Evolutionary conservation across 345 rosid species (phyloP).

Genomic region (Noccaea bulbosa): DNA sequence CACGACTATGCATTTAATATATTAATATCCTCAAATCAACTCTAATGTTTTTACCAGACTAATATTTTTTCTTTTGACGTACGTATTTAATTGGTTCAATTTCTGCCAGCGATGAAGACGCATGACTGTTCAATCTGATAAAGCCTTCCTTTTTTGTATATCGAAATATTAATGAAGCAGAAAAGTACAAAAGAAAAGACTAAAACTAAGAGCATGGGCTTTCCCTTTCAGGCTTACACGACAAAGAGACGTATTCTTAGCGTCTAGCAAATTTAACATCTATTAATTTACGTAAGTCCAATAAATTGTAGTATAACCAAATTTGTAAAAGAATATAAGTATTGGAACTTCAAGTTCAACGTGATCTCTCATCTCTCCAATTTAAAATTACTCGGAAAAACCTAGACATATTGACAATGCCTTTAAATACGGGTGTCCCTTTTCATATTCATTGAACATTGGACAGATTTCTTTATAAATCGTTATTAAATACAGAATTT

Average conservation of each 20-base stretch:
- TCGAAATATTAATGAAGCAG: slow-evolving; percentile 35
- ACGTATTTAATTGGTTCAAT: slow-evolving; percentile 5
- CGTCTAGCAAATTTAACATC: neutral
- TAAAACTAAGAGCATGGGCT: slow-evolving; percentile 26
- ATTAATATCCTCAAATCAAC: neutral
- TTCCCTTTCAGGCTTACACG: slow-evolving; percentile 41
- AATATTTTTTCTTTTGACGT: neutral
- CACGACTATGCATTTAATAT: slow-evolving; percentile 5
- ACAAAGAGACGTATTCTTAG: slow-evolving; percentile 43
- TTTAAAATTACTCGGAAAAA: slow-evolving; percentile 3
- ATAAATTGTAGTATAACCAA: neutral
- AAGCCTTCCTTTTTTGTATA: slow-evolving; percentile 23
- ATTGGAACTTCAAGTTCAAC: slow-evolving; percentile 9
- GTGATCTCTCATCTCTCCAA: slow-evolving; percentile 2
- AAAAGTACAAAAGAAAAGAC: slow-evolving; percentile 30
- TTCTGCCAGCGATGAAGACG: slow-evolving; percentile 39
- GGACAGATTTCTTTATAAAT: neutral
- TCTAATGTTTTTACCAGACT: slow-evolving; percentile 2
- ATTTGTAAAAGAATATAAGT: slow-evolving; percentile 1
- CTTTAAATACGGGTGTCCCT: neutral
- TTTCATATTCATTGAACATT: slow-evolving; percentile 12
- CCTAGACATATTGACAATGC: neutral
- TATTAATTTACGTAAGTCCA: slow-evolving; percentile 17
- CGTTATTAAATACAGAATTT: neutral
- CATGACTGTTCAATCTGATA: slow-evolving; percentile 26